Conservation (phyloP, 768 basidiomycete genomes). For the Phylloporus sp. region DNA sequence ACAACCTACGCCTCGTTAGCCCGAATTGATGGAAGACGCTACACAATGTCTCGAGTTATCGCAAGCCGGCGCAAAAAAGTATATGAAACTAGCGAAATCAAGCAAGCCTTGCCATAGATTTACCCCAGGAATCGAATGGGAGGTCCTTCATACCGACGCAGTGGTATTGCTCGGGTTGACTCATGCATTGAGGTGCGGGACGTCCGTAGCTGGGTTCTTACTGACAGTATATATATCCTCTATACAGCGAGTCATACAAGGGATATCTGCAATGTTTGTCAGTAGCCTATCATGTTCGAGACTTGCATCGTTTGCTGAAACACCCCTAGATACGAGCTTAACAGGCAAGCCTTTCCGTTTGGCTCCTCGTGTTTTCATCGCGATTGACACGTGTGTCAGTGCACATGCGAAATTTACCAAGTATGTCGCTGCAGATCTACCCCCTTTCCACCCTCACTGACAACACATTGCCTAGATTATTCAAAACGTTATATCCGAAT, state of each 20-base stretch:
- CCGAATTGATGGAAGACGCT: slow-evolving; percentile 61
- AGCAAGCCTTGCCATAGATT: slow-evolving; percentile 39
- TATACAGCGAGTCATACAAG: slow-evolving; percentile 62
- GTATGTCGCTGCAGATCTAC: slow-evolving; percentile 29
- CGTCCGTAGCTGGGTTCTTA: neutral
- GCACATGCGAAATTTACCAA: slow-evolving; percentile 75
- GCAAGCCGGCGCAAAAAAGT: slow-evolving; percentile 57
- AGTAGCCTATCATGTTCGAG: slow-evolving; percentile 18
- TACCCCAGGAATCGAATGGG: slow-evolving; percentile 66
- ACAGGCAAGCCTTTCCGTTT: slow-evolving; percentile 40
- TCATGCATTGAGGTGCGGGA: slow-evolving; percentile 55
- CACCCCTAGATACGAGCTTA: slow-evolving; percentile 40
- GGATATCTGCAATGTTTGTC: slow-evolving; percentile 78
- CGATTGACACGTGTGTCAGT: slow-evolving; percentile 27
- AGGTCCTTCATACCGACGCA: slow-evolving; percentile 69
- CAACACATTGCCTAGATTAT: slow-evolving; percentile 40
- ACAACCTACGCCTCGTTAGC: slow-evolving; percentile 29
- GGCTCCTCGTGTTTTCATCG: neutral
- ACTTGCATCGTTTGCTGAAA: slow-evolving; percentile 10
- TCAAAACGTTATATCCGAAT: slow-evolving; percentile 60
- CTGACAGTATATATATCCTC: slow-evolving; percentile 1
- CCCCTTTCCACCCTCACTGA: slow-evolving; percentile 1
- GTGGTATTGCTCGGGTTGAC: slow-evolving; percentile 67
- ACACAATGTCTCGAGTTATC: slow-evolving; percentile 48
- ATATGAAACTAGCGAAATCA: slow-evolving; percentile 36